Evolutionary conservation across 2,329 filamentous ascomycete species (phyloP).

Genomic region (Penicillium sp.): DNA sequence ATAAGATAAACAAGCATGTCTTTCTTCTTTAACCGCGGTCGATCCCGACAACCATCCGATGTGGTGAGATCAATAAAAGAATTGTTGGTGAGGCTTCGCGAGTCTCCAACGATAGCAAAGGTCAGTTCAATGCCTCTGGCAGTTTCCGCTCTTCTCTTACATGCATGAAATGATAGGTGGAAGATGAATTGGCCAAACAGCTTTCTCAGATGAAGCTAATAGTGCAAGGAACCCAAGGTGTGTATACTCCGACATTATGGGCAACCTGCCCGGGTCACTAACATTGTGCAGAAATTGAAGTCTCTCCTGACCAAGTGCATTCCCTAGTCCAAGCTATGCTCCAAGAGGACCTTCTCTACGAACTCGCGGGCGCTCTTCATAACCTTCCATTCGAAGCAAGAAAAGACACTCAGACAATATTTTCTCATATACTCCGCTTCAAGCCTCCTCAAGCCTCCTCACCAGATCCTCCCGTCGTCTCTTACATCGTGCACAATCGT

Average conservation of each 20-base stretch:
- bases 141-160: neutral
- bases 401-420: constrained; percentile 94
- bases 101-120: constrained; percentile 61
- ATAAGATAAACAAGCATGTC: constrained; percentile 58
- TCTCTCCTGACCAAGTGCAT: constrained; percentile 84
- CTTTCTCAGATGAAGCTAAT: constrained; percentile 90
- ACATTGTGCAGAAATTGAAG: constrained; percentile 71
- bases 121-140: constrained; percentile 42
- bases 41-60: constrained; percentile 66
- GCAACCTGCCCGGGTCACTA: neutral
- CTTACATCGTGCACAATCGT: constrained; percentile 83
- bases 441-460: constrained; percentile 69
- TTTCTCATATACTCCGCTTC: constrained; percentile 93
- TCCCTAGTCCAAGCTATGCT: constrained; percentile 84
- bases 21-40: constrained; percentile 69
- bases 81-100: constrained; percentile 64
- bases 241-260: constrained; percentile 11
- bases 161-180: constrained; percentile 59
- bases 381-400: constrained; percentile 92
- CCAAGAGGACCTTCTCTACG: constrained; percentile 84
- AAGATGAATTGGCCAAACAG: constrained; percentile 84
- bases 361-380: constrained; percentile 81
- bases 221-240: constrained; percentile 90
- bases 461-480: constrained; percentile 81
- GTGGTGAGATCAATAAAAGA: constrained; percentile 68